These are phyloP conservation scores for Tilletia setariae DNA, from an alignment of 1,284 basidiomycete species.

Conservation along the genomic window DNA sequence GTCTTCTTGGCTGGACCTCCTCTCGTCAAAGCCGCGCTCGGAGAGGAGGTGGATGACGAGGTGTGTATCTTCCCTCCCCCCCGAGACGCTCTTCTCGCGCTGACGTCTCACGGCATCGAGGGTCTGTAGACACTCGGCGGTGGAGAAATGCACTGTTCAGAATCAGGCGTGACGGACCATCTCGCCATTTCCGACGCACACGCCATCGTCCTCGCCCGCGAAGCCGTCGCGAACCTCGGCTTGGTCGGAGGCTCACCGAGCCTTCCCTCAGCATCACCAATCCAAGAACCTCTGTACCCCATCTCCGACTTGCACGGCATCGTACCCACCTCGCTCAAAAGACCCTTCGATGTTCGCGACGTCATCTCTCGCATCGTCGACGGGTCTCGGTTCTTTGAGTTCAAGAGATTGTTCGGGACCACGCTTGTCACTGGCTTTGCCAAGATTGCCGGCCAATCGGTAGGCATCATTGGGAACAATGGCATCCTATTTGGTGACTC, in stretches of 20 bases:
- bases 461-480: conserved; percentile 78
- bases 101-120: background rate
- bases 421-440: conserved; percentile 74
- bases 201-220: conserved; percentile 77
- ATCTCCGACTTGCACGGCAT: conserved; percentile 81
- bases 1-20: conserved; percentile 96
- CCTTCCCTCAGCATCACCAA: conserved; percentile 31
- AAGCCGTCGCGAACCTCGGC: conserved; percentile 74
- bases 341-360: conserved; percentile 88
- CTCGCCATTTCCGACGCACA: conserved; percentile 83
- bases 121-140: conserved; percentile 68
- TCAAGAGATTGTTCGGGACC: conserved; percentile 88
- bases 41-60: conserved; percentile 88
- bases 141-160: conserved; percentile 88
- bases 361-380: conserved; percentile 87
- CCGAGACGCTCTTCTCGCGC: background rate
- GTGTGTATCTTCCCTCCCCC: too few relatives aligned
- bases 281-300: conserved; percentile 76
- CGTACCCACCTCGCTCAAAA: conserved; percentile 80
- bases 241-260: conserved; percentile 21
- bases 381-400: conserved; percentile 85
- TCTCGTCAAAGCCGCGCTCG: conserved; percentile 89
- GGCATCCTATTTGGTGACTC: conserved; percentile 91
- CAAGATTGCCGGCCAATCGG: conserved; percentile 56
- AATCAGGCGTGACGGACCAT: conserved; percentile 90